A percentile compares a stretch with the other conserved stretches of the same genome.
Conservation (phyloP, 768 basidiomycete genomes). For the Mycena olivaceomarginata region DNA sequence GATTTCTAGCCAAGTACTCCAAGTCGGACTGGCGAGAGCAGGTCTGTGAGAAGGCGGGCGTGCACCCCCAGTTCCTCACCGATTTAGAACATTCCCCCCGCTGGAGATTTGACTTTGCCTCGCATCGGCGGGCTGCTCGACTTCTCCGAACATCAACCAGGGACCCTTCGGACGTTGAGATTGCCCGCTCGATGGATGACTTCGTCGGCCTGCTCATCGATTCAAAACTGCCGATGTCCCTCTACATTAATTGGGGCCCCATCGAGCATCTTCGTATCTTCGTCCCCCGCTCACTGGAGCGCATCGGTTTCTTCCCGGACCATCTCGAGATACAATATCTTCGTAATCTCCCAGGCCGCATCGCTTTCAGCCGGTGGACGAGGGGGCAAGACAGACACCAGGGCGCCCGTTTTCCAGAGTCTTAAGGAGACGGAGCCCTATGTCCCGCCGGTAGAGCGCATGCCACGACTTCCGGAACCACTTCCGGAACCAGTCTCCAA, state of each 20-base stretch:
- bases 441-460: no score
- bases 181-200: no score
- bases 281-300: background rate
- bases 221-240: no score
- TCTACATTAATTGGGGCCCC: background rate
- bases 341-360: background rate
- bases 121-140: background rate
- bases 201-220: no score
- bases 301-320: background rate
- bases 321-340: background rate
- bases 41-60: background rate
- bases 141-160: background rate
- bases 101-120: background rate
- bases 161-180: background rate
- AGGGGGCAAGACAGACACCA: background rate
- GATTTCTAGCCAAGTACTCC: no score
- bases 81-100: background rate
- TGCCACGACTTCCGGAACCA: background rate
- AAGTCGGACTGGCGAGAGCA: background rate
- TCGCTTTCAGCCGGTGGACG: conserved; percentile 2
- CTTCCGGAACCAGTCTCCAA: background rate
- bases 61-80: background rate
- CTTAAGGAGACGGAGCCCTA: background rate
- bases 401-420: background rate
- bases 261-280: background rate